These are phyloP conservation scores for Myxozyma sirexii DNA, from an alignment of 805 yeast species.

Conservation along the genomic window DNA sequence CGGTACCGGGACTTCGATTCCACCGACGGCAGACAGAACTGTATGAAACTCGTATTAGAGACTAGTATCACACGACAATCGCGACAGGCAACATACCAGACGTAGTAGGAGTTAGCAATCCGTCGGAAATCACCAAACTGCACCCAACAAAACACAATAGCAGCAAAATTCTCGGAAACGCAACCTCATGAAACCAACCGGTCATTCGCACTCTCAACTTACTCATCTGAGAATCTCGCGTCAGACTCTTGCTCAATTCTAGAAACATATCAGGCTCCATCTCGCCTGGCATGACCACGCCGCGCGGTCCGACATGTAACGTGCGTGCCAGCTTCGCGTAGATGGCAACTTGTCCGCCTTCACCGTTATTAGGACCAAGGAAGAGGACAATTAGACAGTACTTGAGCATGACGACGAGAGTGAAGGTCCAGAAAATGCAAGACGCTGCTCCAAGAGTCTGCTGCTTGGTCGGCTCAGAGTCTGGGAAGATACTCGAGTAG, in stretches of 20 bases:
- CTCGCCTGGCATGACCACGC: slow-evolving; percentile 49
- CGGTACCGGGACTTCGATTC: slow-evolving; percentile 58
- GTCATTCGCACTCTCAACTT: neutral
- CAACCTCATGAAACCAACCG: slow-evolving; percentile 38
- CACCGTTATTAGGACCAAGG: slow-evolving; percentile 60
- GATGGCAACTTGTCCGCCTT: slow-evolving; percentile 68
- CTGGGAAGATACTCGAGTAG: slow-evolving; percentile 44
- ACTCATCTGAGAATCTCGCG: slow-evolving; percentile 25
- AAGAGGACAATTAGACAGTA: slow-evolving; percentile 53
- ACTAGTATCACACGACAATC: no score
- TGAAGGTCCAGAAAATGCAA: slow-evolving; percentile 57
- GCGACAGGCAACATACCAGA: slow-evolving; percentile 46
- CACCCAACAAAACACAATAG: slow-evolving; percentile 55
- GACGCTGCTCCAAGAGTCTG: slow-evolving; percentile 57
- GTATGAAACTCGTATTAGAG: no score
- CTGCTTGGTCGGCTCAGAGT: slow-evolving; percentile 43
- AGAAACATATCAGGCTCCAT: slow-evolving; percentile 42
- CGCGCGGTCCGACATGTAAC: slow-evolving; percentile 44
- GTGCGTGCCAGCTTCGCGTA: slow-evolving; percentile 59
- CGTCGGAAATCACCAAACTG: slow-evolving; percentile 60
- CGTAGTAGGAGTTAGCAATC: slow-evolving; percentile 64
- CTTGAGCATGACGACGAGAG: slow-evolving; percentile 56
- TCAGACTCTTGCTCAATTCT: slow-evolving; percentile 47
- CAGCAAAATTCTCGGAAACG: slow-evolving; percentile 40
- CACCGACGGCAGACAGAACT: slow-evolving; percentile 59